Base-by-base conservation (phyloP, 352 stramenopile genomes). In the Globisporangium takayamanum region DNA sequence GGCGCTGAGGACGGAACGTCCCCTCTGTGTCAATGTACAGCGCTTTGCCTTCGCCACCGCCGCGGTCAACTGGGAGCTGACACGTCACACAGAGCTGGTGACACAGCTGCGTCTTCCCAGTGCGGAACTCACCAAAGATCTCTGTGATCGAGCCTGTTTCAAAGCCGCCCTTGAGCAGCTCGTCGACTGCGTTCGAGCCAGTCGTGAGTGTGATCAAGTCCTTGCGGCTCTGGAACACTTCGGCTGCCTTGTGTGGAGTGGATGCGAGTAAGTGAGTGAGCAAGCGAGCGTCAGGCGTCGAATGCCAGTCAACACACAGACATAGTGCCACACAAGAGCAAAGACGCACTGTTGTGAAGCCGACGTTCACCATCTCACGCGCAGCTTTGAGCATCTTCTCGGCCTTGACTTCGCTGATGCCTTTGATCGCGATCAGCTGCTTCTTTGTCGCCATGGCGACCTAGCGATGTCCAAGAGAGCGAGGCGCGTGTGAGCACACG, bases 1-100 rank as follows among this genome's bases (percentile, higher is more conserved):
- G 76, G 55, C 96, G 85, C 66, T 98, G 79, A 4, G 97, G 97
- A 51, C 97, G 93, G 68, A 99, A 99, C 0, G 95, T 99, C 44
- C 97, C 97, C 80, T 99, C 97, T 3, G 97, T 99, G 71, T 99
- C 97, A 64, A 99, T 99, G 71, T 94, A 99, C 53, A 99, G 96
- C 20, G 96, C 95, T 68, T 98, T 97, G 47, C 97, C 97, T 76
- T 99, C 96, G 5, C 95, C 97, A 50, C 97, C 97, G 49, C 97
- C 97, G 44, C 98, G 91, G 60, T 98, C 96, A 59, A 99, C 84
- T 2, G 95, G 90, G 48, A 99, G 83, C 78, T 99, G 97, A 67
- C 95, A 99, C 42, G 96, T 99, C 39, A 99, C 97, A 70, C 97
- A 99, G 1, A 99, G 80, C 57, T 98, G 99, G 67, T 99, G 97